These are phyloP conservation scores for Trichophyton equinum DNA, from an alignment of 2,329 filamentous ascomycete species.

Conservation along the genomic window DNA sequence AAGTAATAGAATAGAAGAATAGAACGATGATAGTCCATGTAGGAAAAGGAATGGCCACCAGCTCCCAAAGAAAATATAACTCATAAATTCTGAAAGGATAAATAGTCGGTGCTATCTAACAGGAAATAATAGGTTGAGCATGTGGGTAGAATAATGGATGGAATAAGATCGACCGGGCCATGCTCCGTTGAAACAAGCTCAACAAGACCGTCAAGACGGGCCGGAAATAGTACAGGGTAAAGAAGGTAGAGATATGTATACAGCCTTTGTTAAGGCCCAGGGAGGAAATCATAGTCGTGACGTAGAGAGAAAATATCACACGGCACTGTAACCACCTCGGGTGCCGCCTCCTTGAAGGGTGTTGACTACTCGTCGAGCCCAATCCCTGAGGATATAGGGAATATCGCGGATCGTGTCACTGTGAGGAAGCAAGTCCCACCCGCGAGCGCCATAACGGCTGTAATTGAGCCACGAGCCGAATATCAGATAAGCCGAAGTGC, in stretches of 20 bases:
- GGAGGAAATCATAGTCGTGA: not conserved
- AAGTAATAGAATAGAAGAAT: not conserved
- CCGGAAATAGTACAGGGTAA: not conserved
- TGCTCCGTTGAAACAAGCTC: not conserved
- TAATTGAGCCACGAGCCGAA: constrained; percentile 99
- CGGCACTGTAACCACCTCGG: constrained; percentile 87
- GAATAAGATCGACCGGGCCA: not conserved
- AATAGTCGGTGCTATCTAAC: not conserved
- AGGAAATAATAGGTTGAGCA: not conserved
- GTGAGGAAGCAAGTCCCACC: constrained; percentile 90
- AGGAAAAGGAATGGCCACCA: not conserved
- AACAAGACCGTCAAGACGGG: not conserved
- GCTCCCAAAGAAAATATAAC: not conserved
- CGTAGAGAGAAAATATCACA: constrained; percentile 40
- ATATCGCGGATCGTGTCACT: constrained; percentile 84
- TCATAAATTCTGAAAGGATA: not conserved
- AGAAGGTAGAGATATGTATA: not conserved
- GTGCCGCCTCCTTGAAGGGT: constrained; percentile 73
- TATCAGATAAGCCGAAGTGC: constrained; percentile 78
- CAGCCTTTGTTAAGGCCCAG: not conserved
- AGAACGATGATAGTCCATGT: too few species aligned
- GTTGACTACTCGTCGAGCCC: constrained; percentile 63
- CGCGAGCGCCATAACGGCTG: constrained; percentile 85
- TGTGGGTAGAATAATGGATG: not conserved
- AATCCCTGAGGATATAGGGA: constrained; percentile 86